phyloP scores from a whole-genome alignment of 2,329 filamentous ascomycete species.

The Leptographium lundbergii region DNA sequence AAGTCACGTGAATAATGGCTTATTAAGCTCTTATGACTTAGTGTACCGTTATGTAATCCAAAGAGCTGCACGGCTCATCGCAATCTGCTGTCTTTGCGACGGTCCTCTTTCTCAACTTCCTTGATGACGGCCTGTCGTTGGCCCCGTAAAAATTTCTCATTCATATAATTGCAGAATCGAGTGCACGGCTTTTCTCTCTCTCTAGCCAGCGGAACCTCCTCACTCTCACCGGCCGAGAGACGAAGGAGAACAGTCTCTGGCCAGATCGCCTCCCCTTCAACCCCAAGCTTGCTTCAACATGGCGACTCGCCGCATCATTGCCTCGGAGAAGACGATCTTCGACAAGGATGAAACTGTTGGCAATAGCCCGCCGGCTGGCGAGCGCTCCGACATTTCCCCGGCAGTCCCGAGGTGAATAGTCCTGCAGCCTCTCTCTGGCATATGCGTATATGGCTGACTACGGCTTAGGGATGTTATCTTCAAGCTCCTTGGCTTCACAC shows the following conservation, averaged over 20 bases:
- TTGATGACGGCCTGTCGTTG: too few species aligned
- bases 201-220: too few species aligned
- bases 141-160: too few species aligned
- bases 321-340: conserved; percentile 52
- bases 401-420: conserved; percentile 59
- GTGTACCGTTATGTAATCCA: too few species aligned
- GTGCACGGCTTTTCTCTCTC: too few species aligned
- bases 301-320: conserved; percentile 56
- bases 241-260: too few species aligned
- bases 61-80: too few species aligned
- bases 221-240: too few species aligned
- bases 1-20: too few species aligned
- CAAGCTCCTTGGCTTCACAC: conserved; percentile 81
- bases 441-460: not conserved
- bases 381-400: conserved; percentile 63
- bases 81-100: too few species aligned
- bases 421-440: not conserved
- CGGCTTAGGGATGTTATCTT: conserved; percentile 60
- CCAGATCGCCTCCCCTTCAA: not conserved
- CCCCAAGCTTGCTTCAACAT: conserved; percentile 26
- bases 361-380: conserved; percentile 26
- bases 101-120: not conserved
- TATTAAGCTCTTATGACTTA: too few species aligned
- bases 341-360: conserved; percentile 40
- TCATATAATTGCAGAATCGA: too few species aligned